Evolutionary conservation across 257 asterid genomes (phyloP).

Genomic region (Penstemon newberryi): DNA sequence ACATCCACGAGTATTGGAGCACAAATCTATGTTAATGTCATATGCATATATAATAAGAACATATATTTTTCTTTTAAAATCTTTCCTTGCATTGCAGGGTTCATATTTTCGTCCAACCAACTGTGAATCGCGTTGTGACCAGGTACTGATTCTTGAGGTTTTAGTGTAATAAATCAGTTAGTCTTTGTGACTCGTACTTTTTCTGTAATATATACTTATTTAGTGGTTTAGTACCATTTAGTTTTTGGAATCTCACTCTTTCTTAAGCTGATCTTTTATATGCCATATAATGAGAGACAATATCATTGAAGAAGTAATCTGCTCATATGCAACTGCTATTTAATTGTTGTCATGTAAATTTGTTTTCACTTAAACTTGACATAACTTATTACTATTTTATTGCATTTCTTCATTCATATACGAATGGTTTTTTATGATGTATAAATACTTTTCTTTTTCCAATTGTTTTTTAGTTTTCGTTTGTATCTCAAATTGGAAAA

Average conservation of each 20-base stretch:
- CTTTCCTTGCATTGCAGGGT: slow-evolving; percentile 66
- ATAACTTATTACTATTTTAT: slow-evolving; percentile 1
- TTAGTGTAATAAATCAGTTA: slow-evolving; percentile 18
- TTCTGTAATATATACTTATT: not conserved
- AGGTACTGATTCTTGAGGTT: slow-evolving; percentile 51
- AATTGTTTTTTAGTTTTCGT: not conserved
- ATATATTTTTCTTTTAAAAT: slow-evolving; percentile 9
- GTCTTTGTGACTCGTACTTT: not conserved
- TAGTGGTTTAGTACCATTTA: slow-evolving; percentile 2
- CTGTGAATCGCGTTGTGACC: slow-evolving; percentile 83
- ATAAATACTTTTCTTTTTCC: not conserved
- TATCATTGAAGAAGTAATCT: not conserved
- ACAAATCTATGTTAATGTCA: slow-evolving; percentile 10
- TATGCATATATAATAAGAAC: slow-evolving; percentile 7
- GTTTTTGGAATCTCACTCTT: slow-evolving; percentile 9
- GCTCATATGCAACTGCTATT: not conserved
- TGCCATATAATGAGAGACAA: slow-evolving; percentile 16
- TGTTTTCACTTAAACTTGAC: slow-evolving; percentile 2
- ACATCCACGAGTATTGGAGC: slow-evolving; percentile 16
- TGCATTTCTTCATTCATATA: slow-evolving; percentile 3
- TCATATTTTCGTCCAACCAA: slow-evolving; percentile 83
- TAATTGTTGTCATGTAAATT: not conserved
- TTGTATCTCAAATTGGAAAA: slow-evolving; percentile 7
- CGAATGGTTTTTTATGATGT: slow-evolving; percentile 5
- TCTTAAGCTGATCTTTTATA: slow-evolving; percentile 6